Evolutionary conservation across 164 flowering plant species (phyloP), one percentile per base, ranked within the genome.

Genomic region (Sextonia rubra): DNA sequence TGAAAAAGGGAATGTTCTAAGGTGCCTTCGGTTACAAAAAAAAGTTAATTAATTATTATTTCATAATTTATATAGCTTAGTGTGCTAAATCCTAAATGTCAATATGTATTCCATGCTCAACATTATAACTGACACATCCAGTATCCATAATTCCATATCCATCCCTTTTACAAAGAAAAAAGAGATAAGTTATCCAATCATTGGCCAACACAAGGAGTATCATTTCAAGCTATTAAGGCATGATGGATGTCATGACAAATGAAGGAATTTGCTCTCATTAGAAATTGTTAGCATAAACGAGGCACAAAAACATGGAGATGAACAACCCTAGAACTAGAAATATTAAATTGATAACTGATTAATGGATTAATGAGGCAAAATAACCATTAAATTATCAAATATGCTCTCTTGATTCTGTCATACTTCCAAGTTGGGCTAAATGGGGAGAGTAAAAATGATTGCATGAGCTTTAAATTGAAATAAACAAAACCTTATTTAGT

Each of bases 401-500:
- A 15, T 52, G 20, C 18, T 18, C 58, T 52, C 58, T 12, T 52
- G 58, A 11, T 52, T 14, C 58, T 18, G 3, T 18, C 58, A 14
- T 18, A 52, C 20, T 18, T 52, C 58, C 20, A 18, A 52, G 6
- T 18, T 52, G 58, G 17, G 18, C 20, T 17, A 52, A 52, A 52
- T 18, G 20, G 20, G 5, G 6, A 14, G 58, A 52, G 4, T 52
- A 14, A 12, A 52, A 17, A 3, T 52, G 58, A 20, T 49, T 29
- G 47, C 68, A 69, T 56, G 25, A 58, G 69, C 65, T 60, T 32
- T 47, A 66, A 47, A 71, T 23, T 23, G 29, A 37, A 75, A 32
- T 70, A 48, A 61, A 37, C 12, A 15, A 60, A 44, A 60, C 23
- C 52, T 66, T 75, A 60, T 72, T 69, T 63, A 67, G 61, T 47